Evolutionary conservation across 495 filamentous ascomycete species (phyloP), one percentile per base, ranked within the genome.

Genomic region (Diplogelasinospora grovesii): DNA sequence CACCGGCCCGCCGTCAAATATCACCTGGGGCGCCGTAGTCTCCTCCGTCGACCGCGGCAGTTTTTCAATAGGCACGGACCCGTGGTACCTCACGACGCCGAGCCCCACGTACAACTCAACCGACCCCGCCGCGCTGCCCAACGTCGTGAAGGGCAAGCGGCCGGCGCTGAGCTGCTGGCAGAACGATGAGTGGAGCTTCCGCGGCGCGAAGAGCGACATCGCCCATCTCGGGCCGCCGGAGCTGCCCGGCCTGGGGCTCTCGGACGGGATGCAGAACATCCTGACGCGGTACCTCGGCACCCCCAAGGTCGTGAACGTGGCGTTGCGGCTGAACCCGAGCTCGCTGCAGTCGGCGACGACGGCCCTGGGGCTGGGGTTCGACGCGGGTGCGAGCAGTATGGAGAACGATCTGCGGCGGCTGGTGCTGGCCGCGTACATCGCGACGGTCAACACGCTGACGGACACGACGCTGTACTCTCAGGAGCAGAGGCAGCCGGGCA

Each of bases 81-180:
- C 60, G 16, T 62, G 56, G 58, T 64, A 60, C 45, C 28, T 52
- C 6, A 64, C 60, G n/a, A n/a, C n/a, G n/a, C n/a, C n/a, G n/a
- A n/a, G 28, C 25, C n/a, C 3, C 22, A 40, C 22, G 23, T 18
- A 15, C 9, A 11, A 28, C 24, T 13, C 21, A 22, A 9, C 16
- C 27, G 29, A 35, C 14, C 36, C 27, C 14, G 25, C 14, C 10
- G 43, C 42, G 6, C 39, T 42, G 2, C n/a, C 8, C 8, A 51
- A 60, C 24, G 7, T 9, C 1, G 57, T 63, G 11, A 3, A 22
- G 4, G 24, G 32, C 13, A 35, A 27, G 11, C 49, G 61, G 6
- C 61, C 61, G 6, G 50, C 41, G 1, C 51, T 65, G 3, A 59
- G 52, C 4, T 65, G 61, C 27, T 64, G 60, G 60, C 39, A 65